These are phyloP conservation scores for Cotoneaster glaucophyllus DNA, from an alignment of 306 rosid genomes.

Conservation along the genomic window DNA sequence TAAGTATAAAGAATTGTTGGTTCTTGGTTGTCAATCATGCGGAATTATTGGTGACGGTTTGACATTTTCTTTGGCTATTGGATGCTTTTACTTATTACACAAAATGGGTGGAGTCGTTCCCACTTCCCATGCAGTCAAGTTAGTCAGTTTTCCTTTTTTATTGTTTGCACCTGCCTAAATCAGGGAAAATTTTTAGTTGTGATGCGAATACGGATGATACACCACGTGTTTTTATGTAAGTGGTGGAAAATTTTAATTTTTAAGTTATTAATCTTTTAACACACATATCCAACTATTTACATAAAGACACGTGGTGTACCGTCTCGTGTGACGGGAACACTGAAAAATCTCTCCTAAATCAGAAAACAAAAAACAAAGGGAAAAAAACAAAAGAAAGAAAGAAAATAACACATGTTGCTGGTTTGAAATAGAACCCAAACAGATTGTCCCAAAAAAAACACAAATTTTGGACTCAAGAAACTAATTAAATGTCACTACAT, in stretches of 20 bases:
- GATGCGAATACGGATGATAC: no score
- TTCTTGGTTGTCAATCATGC: constrained; percentile 35
- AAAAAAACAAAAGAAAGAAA: background rate
- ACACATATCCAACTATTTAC: no score
- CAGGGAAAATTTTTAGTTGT: no score
- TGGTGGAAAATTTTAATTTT: no score
- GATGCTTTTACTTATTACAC: constrained; percentile 1
- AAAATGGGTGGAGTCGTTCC: background rate
- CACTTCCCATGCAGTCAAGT: background rate
- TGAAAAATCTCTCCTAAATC: background rate
- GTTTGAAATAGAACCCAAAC: background rate
- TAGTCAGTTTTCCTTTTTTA: background rate
- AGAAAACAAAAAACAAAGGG: no score
- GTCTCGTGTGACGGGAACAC: no score
- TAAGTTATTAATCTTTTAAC: no score
- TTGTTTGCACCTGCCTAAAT: background rate
- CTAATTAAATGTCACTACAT: background rate
- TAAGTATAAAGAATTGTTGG: constrained; percentile 27
- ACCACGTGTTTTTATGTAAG: no score
- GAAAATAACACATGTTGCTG: background rate
- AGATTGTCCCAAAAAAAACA: background rate
- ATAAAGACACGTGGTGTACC: no score
- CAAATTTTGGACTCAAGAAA: no score
- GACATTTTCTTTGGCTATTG: constrained; percentile 51
- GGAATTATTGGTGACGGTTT: constrained; percentile 52